Evolutionary conservation across 371 early-diverging fungal species (phyloP).

Genomic region (Haplosporangium sp.): DNA sequence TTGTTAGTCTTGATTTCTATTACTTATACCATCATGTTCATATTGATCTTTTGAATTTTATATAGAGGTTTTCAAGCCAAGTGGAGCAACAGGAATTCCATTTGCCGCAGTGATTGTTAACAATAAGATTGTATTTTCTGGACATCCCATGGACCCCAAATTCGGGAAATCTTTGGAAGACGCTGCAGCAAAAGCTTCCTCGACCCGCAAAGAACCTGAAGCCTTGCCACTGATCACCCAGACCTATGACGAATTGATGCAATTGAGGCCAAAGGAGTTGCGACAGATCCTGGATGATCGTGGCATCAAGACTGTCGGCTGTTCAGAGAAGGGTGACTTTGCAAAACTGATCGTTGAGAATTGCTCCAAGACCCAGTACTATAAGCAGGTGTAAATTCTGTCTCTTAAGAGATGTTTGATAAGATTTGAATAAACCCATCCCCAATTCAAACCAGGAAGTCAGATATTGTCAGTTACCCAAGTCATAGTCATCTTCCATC

Average conservation of each 20-base stretch:
- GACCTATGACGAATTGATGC: slow-evolving; percentile 50
- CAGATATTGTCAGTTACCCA: no score
- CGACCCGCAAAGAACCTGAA: slow-evolving; percentile 36
- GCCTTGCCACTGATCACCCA: slow-evolving; percentile 47
- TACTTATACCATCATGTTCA: background rate
- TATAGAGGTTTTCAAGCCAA: slow-evolving; percentile 44
- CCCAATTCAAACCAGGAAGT: background rate
- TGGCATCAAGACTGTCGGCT: slow-evolving; percentile 34
- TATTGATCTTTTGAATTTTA: background rate
- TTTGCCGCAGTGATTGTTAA: slow-evolving; percentile 49
- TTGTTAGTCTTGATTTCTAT: background rate
- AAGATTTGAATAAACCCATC: background rate
- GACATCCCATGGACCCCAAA: slow-evolving; percentile 54
- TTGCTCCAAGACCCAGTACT: slow-evolving; percentile 46
- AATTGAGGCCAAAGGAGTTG: slow-evolving; percentile 50
- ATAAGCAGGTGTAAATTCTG: slow-evolving; percentile 26
- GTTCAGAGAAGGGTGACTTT: slow-evolving; percentile 45
- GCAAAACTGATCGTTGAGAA: slow-evolving; percentile 49
- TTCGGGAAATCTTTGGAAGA: slow-evolving; percentile 29
- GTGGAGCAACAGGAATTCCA: slow-evolving; percentile 50
- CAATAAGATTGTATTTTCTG: slow-evolving; percentile 52
- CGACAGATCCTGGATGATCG: slow-evolving; percentile 49
- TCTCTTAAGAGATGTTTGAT: background rate
- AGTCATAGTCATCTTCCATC: no score
- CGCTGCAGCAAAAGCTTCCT: slow-evolving; percentile 35